Base-by-base conservation (phyloP, 495 filamentous ascomycete species). In the Penicillium maclennaniae region DNA sequence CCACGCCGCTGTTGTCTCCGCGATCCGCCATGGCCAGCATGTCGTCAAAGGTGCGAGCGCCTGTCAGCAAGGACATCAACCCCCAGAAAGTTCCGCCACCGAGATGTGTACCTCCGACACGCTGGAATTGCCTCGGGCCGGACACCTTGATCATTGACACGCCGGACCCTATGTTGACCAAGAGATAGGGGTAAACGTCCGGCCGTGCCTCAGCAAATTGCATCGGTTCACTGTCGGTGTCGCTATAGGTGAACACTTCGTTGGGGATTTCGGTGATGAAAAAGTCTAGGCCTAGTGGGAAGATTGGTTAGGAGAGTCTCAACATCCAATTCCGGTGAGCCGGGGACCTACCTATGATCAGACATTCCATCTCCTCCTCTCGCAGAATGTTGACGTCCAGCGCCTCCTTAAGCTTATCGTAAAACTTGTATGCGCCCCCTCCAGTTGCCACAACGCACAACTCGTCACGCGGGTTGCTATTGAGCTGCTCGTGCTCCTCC, bases 101-200 rank as follows among this genome's bases (percentile, higher is more conserved):
- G 3, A 98, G 80, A 19, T 92, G 95, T 5, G 92, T 97, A 28
- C 93, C 93, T 19, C 95, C 93, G 21, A 98, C 90, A 60, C 93
- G 88, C 63, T 92, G 74, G 69, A 86, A 97, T 50, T 88, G 76
- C 25, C 83, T 81, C 17, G 91, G 91, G 0, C 91, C 92, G 1
- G 88, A 92, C 6, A 98, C 93, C 67, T 97, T 98, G 69, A 98
- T 87, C 81, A 98, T 97, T n/a, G 86, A 91, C 10, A 98, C 93
- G 26, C 93, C 93, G 26, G 92, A 97, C n/a, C 93, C 93, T 59
- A 98, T 98, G 71, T 98, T 98, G 49, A 98, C 93, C 28, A 98
- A 84, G 19, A 98, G 83, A 64, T 98, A 98, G 0, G 93, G 93
- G 68, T 98, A 98, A 40, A 95, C 87, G 56, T 92, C 83, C 19